These are phyloP conservation scores for Xylaria sp. DNA, from an alignment of 2,329 filamentous ascomycete species.

Conservation along the genomic window DNA sequence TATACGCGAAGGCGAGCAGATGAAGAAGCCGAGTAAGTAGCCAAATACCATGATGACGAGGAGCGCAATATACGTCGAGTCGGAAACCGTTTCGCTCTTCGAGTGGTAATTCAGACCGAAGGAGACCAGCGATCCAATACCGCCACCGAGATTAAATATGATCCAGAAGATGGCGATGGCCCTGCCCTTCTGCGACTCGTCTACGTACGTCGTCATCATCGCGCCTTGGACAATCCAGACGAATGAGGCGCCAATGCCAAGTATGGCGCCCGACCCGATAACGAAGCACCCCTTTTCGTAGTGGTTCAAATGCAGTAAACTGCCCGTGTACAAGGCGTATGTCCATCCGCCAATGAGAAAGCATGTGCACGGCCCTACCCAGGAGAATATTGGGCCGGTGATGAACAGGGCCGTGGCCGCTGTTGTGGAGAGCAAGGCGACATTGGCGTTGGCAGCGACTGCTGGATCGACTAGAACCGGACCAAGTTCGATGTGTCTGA, in stretches of 20 bases:
- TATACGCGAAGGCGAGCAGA: slow-evolving; percentile 15
- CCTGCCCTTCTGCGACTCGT: slow-evolving; percentile 18
- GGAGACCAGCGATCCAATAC: slow-evolving; percentile 16
- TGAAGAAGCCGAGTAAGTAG: slow-evolving; percentile 15
- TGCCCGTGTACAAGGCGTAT: slow-evolving; percentile 18
- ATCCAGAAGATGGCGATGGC: slow-evolving; percentile 19
- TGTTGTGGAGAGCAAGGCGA: slow-evolving; percentile 16
- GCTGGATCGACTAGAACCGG: slow-evolving; percentile 16
- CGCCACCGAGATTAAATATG: slow-evolving; percentile 18
- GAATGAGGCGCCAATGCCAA: slow-evolving; percentile 17
- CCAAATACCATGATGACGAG: slow-evolving; percentile 18
- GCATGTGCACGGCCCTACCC: slow-evolving; percentile 16
- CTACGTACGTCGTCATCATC: slow-evolving; percentile 19
- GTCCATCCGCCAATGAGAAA: slow-evolving; percentile 19
- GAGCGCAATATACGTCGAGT: slow-evolving; percentile 16
- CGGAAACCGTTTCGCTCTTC: slow-evolving; percentile 14
- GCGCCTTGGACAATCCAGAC: slow-evolving; percentile 18
- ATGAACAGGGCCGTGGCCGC: slow-evolving; percentile 19
- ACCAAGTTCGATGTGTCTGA: slow-evolving; percentile 7
- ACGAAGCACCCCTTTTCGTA: slow-evolving; percentile 10
- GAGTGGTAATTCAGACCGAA: slow-evolving; percentile 18
- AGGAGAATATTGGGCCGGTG: slow-evolving; percentile 16
- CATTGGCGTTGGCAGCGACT: slow-evolving; percentile 14
- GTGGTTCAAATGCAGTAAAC: slow-evolving; percentile 17
- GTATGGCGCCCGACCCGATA: slow-evolving; percentile 15